Evolutionary conservation across 176 grass and related monocot genomes (phyloP), one percentile per base, ranked within the genome.

Genomic region (Secale cereale): DNA sequence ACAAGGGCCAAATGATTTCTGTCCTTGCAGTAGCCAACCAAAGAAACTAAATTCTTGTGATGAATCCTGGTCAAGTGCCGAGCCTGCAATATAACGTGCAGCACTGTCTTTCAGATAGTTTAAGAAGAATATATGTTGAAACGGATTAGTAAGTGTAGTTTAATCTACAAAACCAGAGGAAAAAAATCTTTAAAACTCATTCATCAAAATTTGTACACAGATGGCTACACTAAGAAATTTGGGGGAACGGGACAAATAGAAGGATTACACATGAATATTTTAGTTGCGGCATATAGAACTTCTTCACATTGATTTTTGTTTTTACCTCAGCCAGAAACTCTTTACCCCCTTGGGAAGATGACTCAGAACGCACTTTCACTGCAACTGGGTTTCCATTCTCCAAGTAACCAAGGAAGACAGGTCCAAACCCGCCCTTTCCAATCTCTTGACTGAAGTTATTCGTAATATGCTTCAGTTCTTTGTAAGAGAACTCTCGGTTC

Each of bases 251-350:
- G 25, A 41, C 39, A 36, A 19, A 20, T 23, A 48, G 2, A 85
- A 70, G 37, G 30, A 81, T 65, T 54, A 57, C 10, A 30, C 29
- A 52, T 4, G 10, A 83, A 72, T 4, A 69, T 36, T 12, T 61
- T 28, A 36, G 19, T 7, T 59, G 27, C 14, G 26, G 46, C 25
- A n/a, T 0, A 13, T 10, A 36, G 3, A 69, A 76, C 8, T 76
- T 45, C 41, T 45, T 52, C 16, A 46, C 10, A 61, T 28, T 6
- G 20, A 11, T 74, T 78, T 83, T 5, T 25, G 8, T 37, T 68
- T 59, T 77, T 93, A 93, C 94, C 94, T 97, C 91, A 17, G 84
- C 63, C 16, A 91, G 76, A 80, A 97, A 94, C 40, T 93, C 86
- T 56, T 75, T 91, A 28, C 19, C 61, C 36, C 91, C 89, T 81